Evolutionary conservation across 495 filamentous ascomycete species (phyloP).

Genomic region (Aspergillus saccharolyticus): DNA sequence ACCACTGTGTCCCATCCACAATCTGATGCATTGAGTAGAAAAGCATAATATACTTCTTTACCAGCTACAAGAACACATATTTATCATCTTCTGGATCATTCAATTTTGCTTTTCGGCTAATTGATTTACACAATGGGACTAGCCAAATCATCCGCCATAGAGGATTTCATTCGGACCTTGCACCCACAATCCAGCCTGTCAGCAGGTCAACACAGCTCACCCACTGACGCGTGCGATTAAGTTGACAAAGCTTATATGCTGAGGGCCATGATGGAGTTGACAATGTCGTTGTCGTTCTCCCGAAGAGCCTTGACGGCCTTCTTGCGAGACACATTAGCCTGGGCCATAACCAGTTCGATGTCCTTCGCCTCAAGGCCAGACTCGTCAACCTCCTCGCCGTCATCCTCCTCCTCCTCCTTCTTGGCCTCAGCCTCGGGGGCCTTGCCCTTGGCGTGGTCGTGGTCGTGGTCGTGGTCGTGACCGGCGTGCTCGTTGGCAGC

Average conservation of each 20-base stretch:
- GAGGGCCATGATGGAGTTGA: constrained; percentile 99
- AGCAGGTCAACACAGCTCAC: constrained; percentile 20
- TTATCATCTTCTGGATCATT: constrained; percentile 20
- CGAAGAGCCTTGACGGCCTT: constrained; percentile 98
- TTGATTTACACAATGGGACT: constrained; percentile 41
- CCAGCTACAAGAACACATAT: background rate
- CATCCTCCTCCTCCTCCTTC: constrained; percentile 88
- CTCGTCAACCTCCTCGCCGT: constrained; percentile 93
- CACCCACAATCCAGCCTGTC: constrained; percentile 32
- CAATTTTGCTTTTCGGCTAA: constrained; percentile 37
- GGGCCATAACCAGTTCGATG: constrained; percentile 97
- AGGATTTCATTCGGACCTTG: constrained; percentile 26
- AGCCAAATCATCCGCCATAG: constrained; percentile 18
- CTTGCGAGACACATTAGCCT: constrained; percentile 92
- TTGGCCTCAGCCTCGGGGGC: constrained; percentile 67
- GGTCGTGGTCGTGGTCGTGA: constrained; percentile 69
- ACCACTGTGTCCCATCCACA: background rate
- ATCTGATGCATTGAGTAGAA: too few species aligned
- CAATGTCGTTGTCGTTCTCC: constrained; percentile 99
- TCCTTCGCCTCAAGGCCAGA: constrained; percentile 94
- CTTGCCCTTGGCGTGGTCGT: constrained; percentile 76
- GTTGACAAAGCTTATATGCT: constrained; percentile 64
- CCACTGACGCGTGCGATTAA: constrained; percentile 18
- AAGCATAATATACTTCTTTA: background rate
- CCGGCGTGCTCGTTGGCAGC: constrained; percentile 75